These are phyloP conservation scores for Terana coerulea DNA, from an alignment of 768 basidiomycete species.

Conservation along the genomic window DNA sequence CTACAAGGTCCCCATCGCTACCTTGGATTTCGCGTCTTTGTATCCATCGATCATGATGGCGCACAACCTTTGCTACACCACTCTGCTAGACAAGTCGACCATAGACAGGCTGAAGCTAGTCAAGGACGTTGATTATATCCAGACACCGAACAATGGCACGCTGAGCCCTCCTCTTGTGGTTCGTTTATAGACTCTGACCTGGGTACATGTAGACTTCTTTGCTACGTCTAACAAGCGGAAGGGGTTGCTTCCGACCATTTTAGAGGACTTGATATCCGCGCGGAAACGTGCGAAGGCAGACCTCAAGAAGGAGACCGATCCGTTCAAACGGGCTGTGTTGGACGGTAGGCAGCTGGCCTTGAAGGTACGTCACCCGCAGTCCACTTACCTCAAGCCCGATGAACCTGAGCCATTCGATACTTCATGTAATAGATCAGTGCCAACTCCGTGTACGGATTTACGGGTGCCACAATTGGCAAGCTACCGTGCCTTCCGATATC, in stretches of 20 bases:
- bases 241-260: slow-evolving; percentile 84
- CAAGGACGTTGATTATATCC: slow-evolving; percentile 87
- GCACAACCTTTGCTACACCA: slow-evolving; percentile 98
- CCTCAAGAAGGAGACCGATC: slow-evolving; percentile 94
- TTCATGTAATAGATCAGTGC: slow-evolving; percentile 78
- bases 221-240: slow-evolving; percentile 70
- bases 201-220: slow-evolving; percentile 68
- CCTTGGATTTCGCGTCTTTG: slow-evolving; percentile 96
- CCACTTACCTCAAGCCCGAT: neutral
- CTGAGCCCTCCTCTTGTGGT: neutral
- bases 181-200: neutral
- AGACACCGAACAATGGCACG: slow-evolving; percentile 93
- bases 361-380: slow-evolving; percentile 81
- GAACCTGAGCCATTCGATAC: neutral
- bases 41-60: slow-evolving; percentile 99
- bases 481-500: slow-evolving; percentile 95
- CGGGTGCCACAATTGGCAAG: slow-evolving; percentile 96
- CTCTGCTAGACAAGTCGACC: slow-evolving; percentile 76
- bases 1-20: slow-evolving; percentile 95
- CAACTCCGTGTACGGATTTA: slow-evolving; percentile 99
- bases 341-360: slow-evolving; percentile 96
- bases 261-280: slow-evolving; percentile 91
- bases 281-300: slow-evolving; percentile 95
- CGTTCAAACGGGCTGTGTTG: slow-evolving; percentile 94
- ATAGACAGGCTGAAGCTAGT: slow-evolving; percentile 75